A percentile compares a stretch with the other conserved stretches of the same genome.
These are phyloP conservation scores for Eimeria necatrix DNA, from an alignment of 169 alveolate species.

Conservation along the genomic window DNA sequence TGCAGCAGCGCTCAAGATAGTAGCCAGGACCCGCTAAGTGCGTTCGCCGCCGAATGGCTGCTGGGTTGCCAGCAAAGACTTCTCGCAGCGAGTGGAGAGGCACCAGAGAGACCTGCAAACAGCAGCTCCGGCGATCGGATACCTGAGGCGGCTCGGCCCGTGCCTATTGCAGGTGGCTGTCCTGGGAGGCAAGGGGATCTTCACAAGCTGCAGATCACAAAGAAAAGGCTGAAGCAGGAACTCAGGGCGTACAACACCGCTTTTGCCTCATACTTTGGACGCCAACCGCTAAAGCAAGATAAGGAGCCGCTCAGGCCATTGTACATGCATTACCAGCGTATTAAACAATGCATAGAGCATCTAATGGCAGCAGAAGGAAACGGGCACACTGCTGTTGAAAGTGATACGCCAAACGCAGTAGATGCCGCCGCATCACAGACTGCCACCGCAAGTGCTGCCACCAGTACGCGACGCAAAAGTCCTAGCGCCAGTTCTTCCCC, in stretches of 20 bases:
- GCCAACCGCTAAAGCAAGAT: slow-evolving; percentile 72
- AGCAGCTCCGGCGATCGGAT: neutral
- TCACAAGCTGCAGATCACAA: slow-evolving; percentile 37
- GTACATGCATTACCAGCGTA: slow-evolving; percentile 74
- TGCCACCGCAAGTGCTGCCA: neutral
- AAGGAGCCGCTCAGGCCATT: slow-evolving; percentile 80
- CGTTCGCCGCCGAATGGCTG: slow-evolving; percentile 73
- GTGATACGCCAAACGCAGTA: neutral
- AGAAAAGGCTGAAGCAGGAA: slow-evolving; percentile 69
- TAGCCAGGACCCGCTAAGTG: slow-evolving; percentile 31
- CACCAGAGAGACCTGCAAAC: neutral
- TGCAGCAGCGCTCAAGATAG: slow-evolving; percentile 50
- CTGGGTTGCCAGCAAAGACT: slow-evolving; percentile 66
- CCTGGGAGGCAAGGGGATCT: neutral
- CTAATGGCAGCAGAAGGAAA: neutral
- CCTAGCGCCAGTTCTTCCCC: slow-evolving; percentile 24
- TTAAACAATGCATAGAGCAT: slow-evolving; percentile 29
- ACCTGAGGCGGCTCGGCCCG: neutral
- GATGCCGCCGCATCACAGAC: neutral
- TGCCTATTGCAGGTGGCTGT: neutral
- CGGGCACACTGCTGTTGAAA: neutral
- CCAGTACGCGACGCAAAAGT: neutral
- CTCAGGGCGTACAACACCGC: slow-evolving; percentile 55
- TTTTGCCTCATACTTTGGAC: slow-evolving; percentile 65
- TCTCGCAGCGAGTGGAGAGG: neutral